Conservation (phyloP, 305 asterid species). For the Fraxinus sp. region DNA sequence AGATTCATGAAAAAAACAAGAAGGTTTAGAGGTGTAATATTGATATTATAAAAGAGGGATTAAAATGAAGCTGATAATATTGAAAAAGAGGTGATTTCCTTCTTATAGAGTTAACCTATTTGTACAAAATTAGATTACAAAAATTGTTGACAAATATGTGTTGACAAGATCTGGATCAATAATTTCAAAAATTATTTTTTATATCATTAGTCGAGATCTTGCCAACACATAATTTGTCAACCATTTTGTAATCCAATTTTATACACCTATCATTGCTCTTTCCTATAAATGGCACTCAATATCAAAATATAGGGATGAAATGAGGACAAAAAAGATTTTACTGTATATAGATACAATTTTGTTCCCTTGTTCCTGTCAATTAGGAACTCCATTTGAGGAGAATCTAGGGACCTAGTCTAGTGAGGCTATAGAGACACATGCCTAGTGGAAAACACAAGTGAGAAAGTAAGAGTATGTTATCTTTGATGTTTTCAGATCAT, state of each 20-base stretch:
- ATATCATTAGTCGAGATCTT: no score
- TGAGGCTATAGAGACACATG: slow-evolving; percentile 25
- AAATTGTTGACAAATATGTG: no score
- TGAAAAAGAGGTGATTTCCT: not conserved
- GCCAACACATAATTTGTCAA: no score
- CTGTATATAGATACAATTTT: slow-evolving; percentile 20
- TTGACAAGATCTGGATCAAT: no score
- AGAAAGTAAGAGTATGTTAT: not conserved
- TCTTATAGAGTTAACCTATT: no score
- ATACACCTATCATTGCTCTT: no score
- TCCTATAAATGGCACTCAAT: no score
- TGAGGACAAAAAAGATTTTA: slow-evolving; percentile 28
- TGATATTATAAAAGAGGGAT: not conserved
- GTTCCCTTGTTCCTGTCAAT: slow-evolving; percentile 37
- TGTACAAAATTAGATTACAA: no score
- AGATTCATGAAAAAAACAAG: not conserved
- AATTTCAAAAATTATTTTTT: no score
- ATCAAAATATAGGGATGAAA: not conserved
- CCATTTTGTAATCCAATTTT: no score
- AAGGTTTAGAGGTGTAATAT: not conserved
- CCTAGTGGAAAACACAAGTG: slow-evolving; percentile 6
- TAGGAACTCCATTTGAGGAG: slow-evolving; percentile 41
- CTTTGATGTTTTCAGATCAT: no score
- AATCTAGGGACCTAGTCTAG: slow-evolving; percentile 35
- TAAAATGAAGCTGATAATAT: not conserved